phyloP scores from a whole-genome alignment of 495 filamentous ascomycete genomes.

The Stereocaulon alpinum region DNA sequence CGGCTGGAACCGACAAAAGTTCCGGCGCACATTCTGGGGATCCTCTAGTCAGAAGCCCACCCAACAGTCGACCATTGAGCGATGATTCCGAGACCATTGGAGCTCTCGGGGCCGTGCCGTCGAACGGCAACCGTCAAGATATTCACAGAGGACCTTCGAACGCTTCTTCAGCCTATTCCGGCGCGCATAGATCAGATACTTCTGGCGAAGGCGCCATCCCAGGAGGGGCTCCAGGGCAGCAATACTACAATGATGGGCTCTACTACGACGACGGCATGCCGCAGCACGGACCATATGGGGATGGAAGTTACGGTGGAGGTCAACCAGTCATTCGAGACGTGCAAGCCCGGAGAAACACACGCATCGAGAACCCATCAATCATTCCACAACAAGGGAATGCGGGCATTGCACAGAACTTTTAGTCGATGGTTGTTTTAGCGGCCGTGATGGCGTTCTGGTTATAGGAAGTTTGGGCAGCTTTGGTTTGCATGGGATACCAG shows the following conservation, averaged over 20 bases:
- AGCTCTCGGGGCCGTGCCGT: conserved; percentile 61
- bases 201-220: conserved; percentile 63
- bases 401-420: conserved; percentile 98
- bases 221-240: conserved; percentile 33
- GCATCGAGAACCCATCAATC: conserved; percentile 79
- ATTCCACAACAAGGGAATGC: conserved; percentile 83
- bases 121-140: conserved; percentile 45
- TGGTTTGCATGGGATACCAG: conserved; percentile 7
- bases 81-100: conserved; percentile 65
- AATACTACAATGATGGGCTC: conserved; percentile 43
- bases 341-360: conserved; percentile 77
- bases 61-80: conserved; percentile 39
- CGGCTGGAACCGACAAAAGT: conserved; percentile 47
- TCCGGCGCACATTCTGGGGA: conserved; percentile 68
- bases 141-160: conserved; percentile 90
- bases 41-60: conserved; percentile 46
- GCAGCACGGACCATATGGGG: conserved; percentile 46
- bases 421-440: conserved; percentile 15
- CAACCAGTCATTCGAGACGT: conserved; percentile 92
- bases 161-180: conserved; percentile 91
- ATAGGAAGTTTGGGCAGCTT: neutral
- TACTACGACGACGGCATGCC: conserved; percentile 46
- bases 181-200: conserved; percentile 67
- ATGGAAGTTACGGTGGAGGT: conserved; percentile 42
- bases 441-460: conserved; percentile 8